phyloP scores from a whole-genome alignment of 441 rosid genomes.

The Jatropha podagrica region DNA sequence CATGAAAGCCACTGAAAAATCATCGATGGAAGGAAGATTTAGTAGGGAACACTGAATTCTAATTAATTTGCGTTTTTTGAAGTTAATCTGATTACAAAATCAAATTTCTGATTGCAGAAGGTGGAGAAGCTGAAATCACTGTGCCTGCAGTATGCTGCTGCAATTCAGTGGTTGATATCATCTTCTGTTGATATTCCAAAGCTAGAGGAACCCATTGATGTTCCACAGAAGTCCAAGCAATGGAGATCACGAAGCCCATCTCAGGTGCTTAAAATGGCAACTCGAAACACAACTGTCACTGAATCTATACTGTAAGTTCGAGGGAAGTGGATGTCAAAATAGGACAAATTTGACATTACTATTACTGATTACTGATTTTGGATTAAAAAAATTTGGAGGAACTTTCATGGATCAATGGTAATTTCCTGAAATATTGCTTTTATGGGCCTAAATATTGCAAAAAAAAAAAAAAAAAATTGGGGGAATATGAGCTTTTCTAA shows the following conservation, averaged over 20 bases:
- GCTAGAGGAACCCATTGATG: slow-evolving; percentile 38
- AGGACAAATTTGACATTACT: too few relatives aligned
- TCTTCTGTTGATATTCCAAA: slow-evolving; percentile 64
- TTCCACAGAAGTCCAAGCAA: slow-evolving; percentile 34
- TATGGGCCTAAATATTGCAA: too few relatives aligned
- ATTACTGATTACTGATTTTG: too few relatives aligned
- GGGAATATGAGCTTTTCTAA: too few relatives aligned
- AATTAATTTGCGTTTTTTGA: not conserved
- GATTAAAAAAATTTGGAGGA: too few relatives aligned
- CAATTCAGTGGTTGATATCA: slow-evolving; percentile 93
- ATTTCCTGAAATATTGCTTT: too few relatives aligned
- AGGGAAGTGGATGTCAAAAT: slow-evolving; percentile 8
- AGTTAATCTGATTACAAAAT: not conserved
- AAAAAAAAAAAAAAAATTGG: too few relatives aligned
- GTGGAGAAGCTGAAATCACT: slow-evolving; percentile 82
- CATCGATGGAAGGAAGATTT: not conserved
- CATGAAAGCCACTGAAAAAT: not conserved
- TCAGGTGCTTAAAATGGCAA: slow-evolving; percentile 43
- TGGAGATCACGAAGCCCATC: slow-evolving; percentile 44
- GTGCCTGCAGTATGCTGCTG: slow-evolving; percentile 91
- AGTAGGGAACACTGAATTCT: not conserved
- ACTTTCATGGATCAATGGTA: too few relatives aligned
- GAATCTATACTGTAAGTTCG: slow-evolving; percentile 80
- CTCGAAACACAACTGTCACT: slow-evolving; percentile 54
- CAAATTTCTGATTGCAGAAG: slow-evolving; percentile 50